phyloP scores from a whole-genome alignment of 495 filamentous ascomycete genomes.

The Tuber aestivum region DNA sequence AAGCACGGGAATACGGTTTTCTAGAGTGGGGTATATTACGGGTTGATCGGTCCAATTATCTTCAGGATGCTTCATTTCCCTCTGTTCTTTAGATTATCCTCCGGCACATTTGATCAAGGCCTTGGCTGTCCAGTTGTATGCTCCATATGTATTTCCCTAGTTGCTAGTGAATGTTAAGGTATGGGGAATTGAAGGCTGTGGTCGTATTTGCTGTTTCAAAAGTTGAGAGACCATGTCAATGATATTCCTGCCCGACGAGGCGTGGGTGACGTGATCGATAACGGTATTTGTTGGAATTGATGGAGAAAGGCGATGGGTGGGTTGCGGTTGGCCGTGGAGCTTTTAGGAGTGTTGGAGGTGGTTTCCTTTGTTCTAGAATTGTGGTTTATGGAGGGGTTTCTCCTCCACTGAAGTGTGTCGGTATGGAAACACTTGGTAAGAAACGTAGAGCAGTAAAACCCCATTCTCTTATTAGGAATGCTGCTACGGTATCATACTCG shows the following conservation, averaged over 20 bases:
- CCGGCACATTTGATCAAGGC: constrained; percentile 9
- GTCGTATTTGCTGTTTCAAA: constrained; percentile 10
- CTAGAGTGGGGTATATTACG: not conserved
- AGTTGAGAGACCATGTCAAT: constrained; percentile 29
- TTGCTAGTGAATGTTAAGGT: not conserved
- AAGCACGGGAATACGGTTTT: not conserved
- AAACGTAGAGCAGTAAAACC: too few species aligned
- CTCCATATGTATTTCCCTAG: not conserved
- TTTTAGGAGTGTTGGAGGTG: too few species aligned
- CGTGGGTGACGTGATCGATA: constrained; percentile 20
- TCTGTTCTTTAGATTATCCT: constrained; percentile 30
- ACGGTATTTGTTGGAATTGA: constrained; percentile 5
- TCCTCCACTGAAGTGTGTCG: not conserved
- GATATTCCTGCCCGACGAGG: constrained; percentile 12
- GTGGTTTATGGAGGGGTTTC: too few species aligned
- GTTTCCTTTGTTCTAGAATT: too few species aligned
- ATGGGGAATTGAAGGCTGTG: not conserved
- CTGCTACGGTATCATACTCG: too few species aligned
- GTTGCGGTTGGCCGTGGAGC: too few species aligned
- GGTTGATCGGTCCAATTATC: constrained; percentile 33
- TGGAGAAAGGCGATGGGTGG: too few species aligned
- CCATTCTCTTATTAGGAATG: too few species aligned
- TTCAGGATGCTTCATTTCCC: constrained; percentile 24
- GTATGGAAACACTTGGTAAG: not conserved
- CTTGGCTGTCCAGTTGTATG: not conserved